These are phyloP conservation scores for Ceratobasidium sp. DNA, from an alignment of 1,284 basidiomycete genomes.

Conservation along the genomic window DNA sequence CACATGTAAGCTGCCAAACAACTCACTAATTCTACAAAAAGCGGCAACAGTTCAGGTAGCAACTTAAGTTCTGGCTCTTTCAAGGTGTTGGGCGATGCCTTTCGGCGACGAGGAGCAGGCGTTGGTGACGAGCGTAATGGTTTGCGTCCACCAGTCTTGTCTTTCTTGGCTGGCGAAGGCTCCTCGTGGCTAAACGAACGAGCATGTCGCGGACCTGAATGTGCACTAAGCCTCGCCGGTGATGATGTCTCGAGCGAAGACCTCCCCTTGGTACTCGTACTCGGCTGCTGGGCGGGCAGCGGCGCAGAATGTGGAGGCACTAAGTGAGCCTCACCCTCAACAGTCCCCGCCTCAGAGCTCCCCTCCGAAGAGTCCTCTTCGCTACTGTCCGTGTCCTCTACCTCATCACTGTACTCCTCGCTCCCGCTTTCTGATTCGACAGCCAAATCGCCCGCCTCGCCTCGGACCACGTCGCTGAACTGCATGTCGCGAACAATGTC, in stretches of 20 bases:
- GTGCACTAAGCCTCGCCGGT: slow-evolving; percentile 31
- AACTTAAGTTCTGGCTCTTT: slow-evolving; percentile 81
- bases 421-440: slow-evolving; percentile 62
- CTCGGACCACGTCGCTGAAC: slow-evolving; percentile 79
- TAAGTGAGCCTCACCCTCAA: slow-evolving; percentile 40
- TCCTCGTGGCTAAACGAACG: slow-evolving; percentile 39
- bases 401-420: slow-evolving; percentile 68
- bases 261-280: slow-evolving; percentile 52
- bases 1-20: not conserved
- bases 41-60: slow-evolving; percentile 79
- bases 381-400: slow-evolving; percentile 48
- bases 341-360: slow-evolving; percentile 49
- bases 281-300: slow-evolving; percentile 54
- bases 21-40: slow-evolving; percentile 90
- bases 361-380: slow-evolving; percentile 50
- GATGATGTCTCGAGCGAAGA: slow-evolving; percentile 34
- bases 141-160: slow-evolving; percentile 1
- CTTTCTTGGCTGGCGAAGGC: slow-evolving; percentile 20
- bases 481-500: slow-evolving; percentile 81
- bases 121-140: slow-evolving; percentile 30
- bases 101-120: slow-evolving; percentile 46
- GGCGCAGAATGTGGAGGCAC: slow-evolving; percentile 52
- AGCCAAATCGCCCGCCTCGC: slow-evolving; percentile 80
- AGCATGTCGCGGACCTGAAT: slow-evolving; percentile 28
- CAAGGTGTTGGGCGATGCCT: slow-evolving; percentile 60